These are phyloP conservation scores for Phialophora tarda DNA, from an alignment of 2,329 filamentous ascomycete species.

Conservation along the genomic window DNA sequence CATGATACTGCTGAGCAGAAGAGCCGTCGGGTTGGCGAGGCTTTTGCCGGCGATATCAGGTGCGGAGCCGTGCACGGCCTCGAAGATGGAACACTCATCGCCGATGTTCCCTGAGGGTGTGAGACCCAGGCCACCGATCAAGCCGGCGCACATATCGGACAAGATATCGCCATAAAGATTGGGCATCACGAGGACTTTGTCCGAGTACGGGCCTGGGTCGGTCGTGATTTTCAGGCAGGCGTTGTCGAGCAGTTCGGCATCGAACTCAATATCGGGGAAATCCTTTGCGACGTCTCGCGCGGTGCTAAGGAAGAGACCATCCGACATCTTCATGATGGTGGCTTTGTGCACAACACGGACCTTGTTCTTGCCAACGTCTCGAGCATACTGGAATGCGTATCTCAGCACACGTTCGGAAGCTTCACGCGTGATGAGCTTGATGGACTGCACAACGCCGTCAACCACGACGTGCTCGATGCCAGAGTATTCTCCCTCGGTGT, in stretches of 20 bases:
- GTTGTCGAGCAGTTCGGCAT: slow-evolving; percentile 98
- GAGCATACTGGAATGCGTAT: slow-evolving; percentile 97
- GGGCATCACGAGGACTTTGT: slow-evolving; percentile 83
- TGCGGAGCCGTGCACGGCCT: slow-evolving; percentile 97
- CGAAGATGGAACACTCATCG: slow-evolving; percentile 99
- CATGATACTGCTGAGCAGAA: slow-evolving; percentile 97
- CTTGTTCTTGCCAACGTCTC: slow-evolving; percentile 91
- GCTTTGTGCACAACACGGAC: slow-evolving; percentile 92
- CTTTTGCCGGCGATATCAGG: slow-evolving; percentile 96
- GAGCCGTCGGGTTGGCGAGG: slow-evolving; percentile 95
- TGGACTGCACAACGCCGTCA: slow-evolving; percentile 97
- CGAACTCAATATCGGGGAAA: slow-evolving; percentile 94
- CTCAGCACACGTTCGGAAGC: slow-evolving; percentile 94
- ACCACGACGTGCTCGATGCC: slow-evolving; percentile 98
- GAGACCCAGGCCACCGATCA: slow-evolving; percentile 96
- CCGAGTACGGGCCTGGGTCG: slow-evolving; percentile 91
- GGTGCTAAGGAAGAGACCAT: slow-evolving; percentile 94
- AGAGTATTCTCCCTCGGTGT: slow-evolving; percentile 99
- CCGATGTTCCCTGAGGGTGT: slow-evolving; percentile 99
- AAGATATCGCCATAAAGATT: slow-evolving; percentile 99
- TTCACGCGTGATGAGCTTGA: slow-evolving; percentile 95
- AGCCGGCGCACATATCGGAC: slow-evolving; percentile 98
- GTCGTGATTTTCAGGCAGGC: slow-evolving; percentile 99
- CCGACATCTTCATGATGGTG: slow-evolving; percentile 98
- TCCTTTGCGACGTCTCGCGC: slow-evolving; percentile 89